Base-by-base conservation (phyloP, 2,329 filamentous ascomycete species). In the Trichophyton verrucosum region DNA sequence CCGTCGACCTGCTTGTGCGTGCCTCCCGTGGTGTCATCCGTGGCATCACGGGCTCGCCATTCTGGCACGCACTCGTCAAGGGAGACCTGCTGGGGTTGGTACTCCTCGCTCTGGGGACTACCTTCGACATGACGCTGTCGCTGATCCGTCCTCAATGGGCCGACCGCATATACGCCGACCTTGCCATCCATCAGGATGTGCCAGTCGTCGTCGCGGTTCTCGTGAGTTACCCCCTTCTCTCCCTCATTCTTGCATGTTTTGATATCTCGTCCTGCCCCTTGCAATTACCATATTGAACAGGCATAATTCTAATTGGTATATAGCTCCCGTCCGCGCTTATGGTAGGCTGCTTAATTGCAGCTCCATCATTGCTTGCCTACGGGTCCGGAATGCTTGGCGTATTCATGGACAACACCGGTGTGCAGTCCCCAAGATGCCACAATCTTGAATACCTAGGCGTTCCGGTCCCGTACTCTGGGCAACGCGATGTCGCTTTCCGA, bases 291-390 rank as follows among this genome's bases (percentile, higher is more conserved):
- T 20, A 44, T 7, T 38, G 33, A 38, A n/a, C n/a, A 7, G 5
- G 15, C 40, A 2, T n/a, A 1, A 53, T 53, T n/a, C 49, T 53
- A 17, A 57, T 6, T 24, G 20, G 9, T 42, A 42, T 17, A 57
- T 57, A 57, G 55, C 33, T 57, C 24, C 30, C 22, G 6, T 38
- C 22, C 55, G 24, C 38, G 38, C 5, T 57, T 33, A 11, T 38
- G 20, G 38, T 57, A 17, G 55, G 15, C 38, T 57, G 33, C 20
- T 38, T 58, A 24, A 60, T 56, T 5, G 22, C 27, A 11, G 59
- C 33, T n/a, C n/a, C 13, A 22, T 59, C 55, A 33, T 42, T 46
- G 61, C 58, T 60, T 57, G 44, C 58, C 42, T 62, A 58, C 60
- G 44, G 49, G 44, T 49, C 27, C 40, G 61, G 61, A 46, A 56